These are phyloP conservation scores for Cyclotella atomus DNA, from an alignment of 108 stramenopile genomes.

Conservation along the genomic window DNA sequence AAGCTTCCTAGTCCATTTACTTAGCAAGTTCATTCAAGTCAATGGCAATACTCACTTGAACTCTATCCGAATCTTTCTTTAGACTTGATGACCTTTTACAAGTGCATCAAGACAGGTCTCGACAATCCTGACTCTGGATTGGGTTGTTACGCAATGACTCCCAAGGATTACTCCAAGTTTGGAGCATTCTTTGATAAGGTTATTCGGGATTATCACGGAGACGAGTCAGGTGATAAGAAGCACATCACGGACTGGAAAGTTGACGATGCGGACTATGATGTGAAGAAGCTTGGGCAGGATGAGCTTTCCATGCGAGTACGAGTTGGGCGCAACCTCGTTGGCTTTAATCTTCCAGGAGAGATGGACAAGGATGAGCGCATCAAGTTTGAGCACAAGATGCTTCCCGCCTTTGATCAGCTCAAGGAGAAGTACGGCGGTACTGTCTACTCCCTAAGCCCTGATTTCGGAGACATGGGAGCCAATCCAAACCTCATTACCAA, in stretches of 20 bases:
- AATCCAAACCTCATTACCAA: conserved; percentile 58
- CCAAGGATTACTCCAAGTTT: conserved; percentile 57
- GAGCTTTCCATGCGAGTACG: conserved; percentile 73
- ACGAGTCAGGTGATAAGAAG: conserved; percentile 38
- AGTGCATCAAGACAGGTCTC: conserved; percentile 55
- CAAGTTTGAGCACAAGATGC: conserved; percentile 59
- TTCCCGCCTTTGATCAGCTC: conserved; percentile 55
- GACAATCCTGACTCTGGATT: conserved; percentile 61
- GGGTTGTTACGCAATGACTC: conserved; percentile 68
- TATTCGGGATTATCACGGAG: conserved; percentile 62
- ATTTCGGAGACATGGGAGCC: conserved; percentile 53
- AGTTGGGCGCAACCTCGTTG: conserved; percentile 58
- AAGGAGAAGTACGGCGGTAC: conserved; percentile 53
- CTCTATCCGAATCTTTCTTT: not conserved
- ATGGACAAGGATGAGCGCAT: conserved; percentile 61
- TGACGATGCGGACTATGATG: conserved; percentile 51
- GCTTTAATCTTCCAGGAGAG: conserved; percentile 62
- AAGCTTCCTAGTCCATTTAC: not conserved
- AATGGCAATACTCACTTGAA: not conserved
- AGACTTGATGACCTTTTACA: conserved; percentile 48
- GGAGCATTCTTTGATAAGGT: conserved; percentile 61
- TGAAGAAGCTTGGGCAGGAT: conserved; percentile 48
- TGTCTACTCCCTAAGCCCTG: conserved; percentile 55
- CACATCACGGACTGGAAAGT: conserved; percentile 63
- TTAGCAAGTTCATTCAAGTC: not conserved